Conservation (phyloP, 192 early-diverging fungal genomes). For the Coemansia sp. region DNA sequence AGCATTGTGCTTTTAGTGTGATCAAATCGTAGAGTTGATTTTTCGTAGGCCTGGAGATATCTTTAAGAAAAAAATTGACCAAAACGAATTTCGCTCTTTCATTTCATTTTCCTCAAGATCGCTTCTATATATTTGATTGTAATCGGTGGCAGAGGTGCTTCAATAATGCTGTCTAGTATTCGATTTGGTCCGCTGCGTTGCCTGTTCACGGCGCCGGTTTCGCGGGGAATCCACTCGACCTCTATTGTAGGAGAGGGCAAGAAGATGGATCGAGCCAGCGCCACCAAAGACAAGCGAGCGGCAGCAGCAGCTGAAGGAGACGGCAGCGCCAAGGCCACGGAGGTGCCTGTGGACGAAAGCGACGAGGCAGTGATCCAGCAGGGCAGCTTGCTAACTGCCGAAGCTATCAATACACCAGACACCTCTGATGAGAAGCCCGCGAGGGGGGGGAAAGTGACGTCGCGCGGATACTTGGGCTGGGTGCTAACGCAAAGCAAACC, state of each 20-base stretch:
- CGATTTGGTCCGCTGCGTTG: slow-evolving; percentile 12
- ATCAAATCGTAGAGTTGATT: not conserved
- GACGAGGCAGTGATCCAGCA: not conserved
- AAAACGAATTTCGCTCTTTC: not conserved
- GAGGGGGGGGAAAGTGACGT: slow-evolving; percentile 1
- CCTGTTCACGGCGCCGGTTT: not conserved
- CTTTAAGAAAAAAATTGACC: not conserved
- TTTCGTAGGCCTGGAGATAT: not conserved
- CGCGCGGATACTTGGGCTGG: slow-evolving; percentile 36
- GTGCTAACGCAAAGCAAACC: slow-evolving; percentile 11
- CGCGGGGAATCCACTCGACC: slow-evolving; percentile 20
- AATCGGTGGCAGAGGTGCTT: not conserved
- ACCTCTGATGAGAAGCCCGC: not conserved
- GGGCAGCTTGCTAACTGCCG: not conserved
- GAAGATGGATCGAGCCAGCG: not conserved
- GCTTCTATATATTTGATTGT: not conserved
- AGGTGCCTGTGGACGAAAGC: not conserved
- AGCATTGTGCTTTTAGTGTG: not conserved
- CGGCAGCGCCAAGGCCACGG: not conserved
- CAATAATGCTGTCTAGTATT: slow-evolving; percentile 20
- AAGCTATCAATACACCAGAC: not conserved
- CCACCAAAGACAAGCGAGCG: not conserved
- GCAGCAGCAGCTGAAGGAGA: not conserved
- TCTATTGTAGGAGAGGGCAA: not conserved
- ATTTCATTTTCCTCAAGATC: not conserved